Evolutionary conservation across 2,329 filamentous ascomycete species (phyloP).

Genomic region (Fusarium domesticum): DNA sequence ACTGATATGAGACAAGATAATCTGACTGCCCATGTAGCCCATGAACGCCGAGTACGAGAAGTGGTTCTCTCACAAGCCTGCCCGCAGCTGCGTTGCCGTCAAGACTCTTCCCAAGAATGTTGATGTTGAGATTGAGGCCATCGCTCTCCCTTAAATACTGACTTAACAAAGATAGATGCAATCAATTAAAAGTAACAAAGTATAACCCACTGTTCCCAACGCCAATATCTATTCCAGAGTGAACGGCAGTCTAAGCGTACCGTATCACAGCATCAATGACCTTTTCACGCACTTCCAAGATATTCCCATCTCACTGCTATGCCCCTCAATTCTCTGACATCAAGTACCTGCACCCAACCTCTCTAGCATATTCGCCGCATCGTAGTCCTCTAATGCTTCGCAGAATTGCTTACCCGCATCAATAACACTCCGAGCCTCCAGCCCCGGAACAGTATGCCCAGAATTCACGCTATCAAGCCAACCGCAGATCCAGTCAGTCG

Average conservation of each 20-base stretch:
- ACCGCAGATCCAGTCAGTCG: not conserved
- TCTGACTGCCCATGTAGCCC: slow-evolving; percentile 40
- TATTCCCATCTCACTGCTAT: not conserved
- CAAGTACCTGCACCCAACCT: not conserved
- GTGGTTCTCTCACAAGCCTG: slow-evolving; percentile 79
- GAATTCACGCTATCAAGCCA: not conserved
- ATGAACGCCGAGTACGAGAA: slow-evolving; percentile 86
- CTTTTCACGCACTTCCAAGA: too few species aligned
- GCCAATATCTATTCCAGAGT: too few species aligned
- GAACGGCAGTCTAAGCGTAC: not conserved
- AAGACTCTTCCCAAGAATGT: slow-evolving; percentile 85
- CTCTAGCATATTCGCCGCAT: not conserved
- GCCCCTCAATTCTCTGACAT: not conserved
- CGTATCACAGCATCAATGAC: too few species aligned
- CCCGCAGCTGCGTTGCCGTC: slow-evolving; percentile 86
- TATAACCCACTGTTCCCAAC: too few species aligned
- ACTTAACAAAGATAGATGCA: slow-evolving; percentile 1
- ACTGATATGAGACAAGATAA: not conserved
- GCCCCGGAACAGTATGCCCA: not conserved
- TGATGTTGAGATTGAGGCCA: slow-evolving; percentile 86
- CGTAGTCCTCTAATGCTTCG: not conserved
- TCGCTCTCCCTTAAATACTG: slow-evolving; percentile 60
- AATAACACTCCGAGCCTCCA: not conserved
- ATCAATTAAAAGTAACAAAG: slow-evolving; percentile 3
- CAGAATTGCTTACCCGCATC: slow-evolving; percentile 3